These are phyloP conservation scores for Aegilops longissima DNA, from an alignment of 176 grass and related monocot genomes.

Conservation along the genomic window DNA sequence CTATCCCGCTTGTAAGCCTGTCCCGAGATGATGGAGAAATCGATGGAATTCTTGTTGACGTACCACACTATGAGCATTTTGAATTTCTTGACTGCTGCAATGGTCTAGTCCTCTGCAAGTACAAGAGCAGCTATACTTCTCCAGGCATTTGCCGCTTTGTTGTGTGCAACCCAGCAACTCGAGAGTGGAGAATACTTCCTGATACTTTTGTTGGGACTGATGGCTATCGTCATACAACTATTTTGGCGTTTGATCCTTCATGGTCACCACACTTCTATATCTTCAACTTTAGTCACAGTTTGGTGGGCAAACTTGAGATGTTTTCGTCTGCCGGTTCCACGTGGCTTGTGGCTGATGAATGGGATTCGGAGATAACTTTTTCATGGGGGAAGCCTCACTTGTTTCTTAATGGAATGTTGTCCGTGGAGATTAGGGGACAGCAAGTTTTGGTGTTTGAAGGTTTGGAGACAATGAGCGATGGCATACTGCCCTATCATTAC, in stretches of 20 bases:
- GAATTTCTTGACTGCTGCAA: constrained; percentile 47
- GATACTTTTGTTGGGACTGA: not conserved
- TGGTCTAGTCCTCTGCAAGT: constrained; percentile 52
- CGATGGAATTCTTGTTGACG: constrained; percentile 25
- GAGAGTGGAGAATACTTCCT: constrained; percentile 18
- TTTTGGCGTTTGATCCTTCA: constrained; percentile 38
- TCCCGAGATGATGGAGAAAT: not conserved
- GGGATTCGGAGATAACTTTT: not conserved
- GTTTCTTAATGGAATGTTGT: not conserved
- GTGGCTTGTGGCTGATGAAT: constrained; percentile 8
- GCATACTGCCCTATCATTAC: not conserved
- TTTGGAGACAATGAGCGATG: not conserved
- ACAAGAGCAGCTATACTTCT: not conserved
- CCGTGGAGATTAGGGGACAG: not conserved
- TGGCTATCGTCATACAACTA: not conserved
- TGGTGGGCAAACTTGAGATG: constrained; percentile 11
- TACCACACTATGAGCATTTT: constrained; percentile 20
- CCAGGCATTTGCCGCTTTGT: constrained; percentile 7
- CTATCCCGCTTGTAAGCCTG: constrained; percentile 2
- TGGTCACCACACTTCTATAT: constrained; percentile 34
- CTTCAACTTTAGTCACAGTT: constrained; percentile 14
- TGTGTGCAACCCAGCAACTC: constrained; percentile 50
- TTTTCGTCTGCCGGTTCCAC: not conserved
- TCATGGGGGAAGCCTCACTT: not conserved
- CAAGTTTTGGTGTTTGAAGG: constrained; percentile 8